Evolutionary conservation across 108 stramenopile species (phyloP).

Genomic region (Schizochytrium sp.): DNA sequence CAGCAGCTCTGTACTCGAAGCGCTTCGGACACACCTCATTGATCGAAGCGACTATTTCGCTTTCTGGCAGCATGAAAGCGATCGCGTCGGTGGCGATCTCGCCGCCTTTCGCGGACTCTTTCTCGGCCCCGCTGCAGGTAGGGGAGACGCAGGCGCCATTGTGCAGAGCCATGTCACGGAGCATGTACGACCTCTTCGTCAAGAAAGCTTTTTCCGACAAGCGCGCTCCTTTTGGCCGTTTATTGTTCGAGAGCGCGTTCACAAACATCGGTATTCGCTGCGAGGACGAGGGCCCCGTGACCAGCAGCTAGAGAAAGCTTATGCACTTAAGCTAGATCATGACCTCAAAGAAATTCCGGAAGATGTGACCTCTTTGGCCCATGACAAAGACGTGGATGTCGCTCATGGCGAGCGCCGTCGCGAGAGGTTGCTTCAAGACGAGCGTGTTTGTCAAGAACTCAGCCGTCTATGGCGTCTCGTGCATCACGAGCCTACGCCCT

Average conservation of each 20-base stretch:
- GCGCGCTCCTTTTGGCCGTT: background rate
- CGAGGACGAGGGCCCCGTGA: background rate
- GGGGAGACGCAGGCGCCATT: background rate
- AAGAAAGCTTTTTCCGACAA: background rate
- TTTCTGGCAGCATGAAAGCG: background rate
- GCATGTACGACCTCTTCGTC: background rate
- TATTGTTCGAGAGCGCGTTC: background rate
- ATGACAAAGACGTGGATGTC: no score
- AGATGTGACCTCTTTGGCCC: background rate
- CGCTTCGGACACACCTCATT: background rate
- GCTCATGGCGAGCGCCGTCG: no score
- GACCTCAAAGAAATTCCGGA: background rate
- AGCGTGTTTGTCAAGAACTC: background rate
- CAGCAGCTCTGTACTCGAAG: background rate
- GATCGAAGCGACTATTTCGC: background rate
- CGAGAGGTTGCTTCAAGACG: background rate
- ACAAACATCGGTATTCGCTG: background rate
- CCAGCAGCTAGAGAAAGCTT: background rate
- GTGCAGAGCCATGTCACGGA: background rate
- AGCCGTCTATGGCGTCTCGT: background rate
- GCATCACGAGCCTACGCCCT: background rate
- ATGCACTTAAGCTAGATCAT: background rate
- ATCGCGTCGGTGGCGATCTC: background rate
- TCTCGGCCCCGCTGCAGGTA: background rate
- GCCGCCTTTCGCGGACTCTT: background rate